A percentile compares a stretch with the other conserved stretches of the same genome.
Conservation (phyloP, 768 basidiomycete species). For the Lactarius indigo region DNA sequence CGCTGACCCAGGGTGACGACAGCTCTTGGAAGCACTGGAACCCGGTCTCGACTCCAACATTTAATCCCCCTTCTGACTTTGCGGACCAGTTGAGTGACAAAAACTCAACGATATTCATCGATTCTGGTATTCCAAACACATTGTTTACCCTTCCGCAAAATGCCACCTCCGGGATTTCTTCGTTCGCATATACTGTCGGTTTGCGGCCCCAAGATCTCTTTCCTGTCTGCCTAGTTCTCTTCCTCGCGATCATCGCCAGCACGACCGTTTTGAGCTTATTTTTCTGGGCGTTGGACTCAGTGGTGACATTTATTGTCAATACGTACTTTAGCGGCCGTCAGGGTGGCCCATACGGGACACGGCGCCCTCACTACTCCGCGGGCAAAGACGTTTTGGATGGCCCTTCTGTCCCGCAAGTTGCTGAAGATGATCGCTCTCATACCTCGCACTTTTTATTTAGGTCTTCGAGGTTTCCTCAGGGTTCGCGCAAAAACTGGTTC, state of each 20-base stretch:
- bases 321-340: constrained; percentile 26
- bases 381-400: constrained; percentile 53
- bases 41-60: constrained; percentile 54
- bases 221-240: constrained; percentile 74
- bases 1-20: constrained; percentile 49
- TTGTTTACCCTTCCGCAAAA: constrained; percentile 68
- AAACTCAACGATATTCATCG: constrained; percentile 73
- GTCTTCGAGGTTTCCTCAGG: constrained; percentile 37
- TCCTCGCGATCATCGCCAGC: constrained; percentile 72
- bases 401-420: constrained; percentile 23
- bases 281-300: constrained; percentile 69
- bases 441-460: constrained; percentile 41
- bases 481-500: constrained; percentile 46
- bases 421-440: constrained; percentile 51
- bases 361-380: constrained; percentile 42
- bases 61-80: constrained; percentile 66
- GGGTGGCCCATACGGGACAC: constrained; percentile 33
- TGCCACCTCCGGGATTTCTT: constrained; percentile 65
- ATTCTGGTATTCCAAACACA: constrained; percentile 61
- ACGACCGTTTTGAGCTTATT: constrained; percentile 66
- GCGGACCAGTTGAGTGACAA: constrained; percentile 67
- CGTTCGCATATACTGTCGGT: constrained; percentile 83
- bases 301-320: constrained; percentile 39
- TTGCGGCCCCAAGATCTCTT: constrained; percentile 80
- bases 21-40: constrained; percentile 57